Evolutionary conservation across 768 basidiomycete species (phyloP).

Genomic region (Rhodosporidiobolus sp.): DNA sequence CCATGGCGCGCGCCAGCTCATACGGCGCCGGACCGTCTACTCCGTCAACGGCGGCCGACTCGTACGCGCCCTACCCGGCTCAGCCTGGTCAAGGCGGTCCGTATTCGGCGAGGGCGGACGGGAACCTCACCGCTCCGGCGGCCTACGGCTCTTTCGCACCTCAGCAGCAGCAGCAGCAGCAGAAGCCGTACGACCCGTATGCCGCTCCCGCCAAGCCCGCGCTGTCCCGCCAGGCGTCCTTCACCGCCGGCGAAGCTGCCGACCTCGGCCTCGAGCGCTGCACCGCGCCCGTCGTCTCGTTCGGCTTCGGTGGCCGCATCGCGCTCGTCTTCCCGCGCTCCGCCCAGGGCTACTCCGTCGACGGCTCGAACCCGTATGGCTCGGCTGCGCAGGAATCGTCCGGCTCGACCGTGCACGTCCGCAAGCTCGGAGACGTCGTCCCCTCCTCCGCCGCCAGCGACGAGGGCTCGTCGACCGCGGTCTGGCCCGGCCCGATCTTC

Average conservation of each 20-base stretch:
- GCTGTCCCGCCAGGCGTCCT: background rate
- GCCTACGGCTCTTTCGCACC: background rate
- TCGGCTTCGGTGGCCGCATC: slow-evolving; percentile 90
- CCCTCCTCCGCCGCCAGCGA: slow-evolving; percentile 57
- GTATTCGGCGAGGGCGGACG: slow-evolving; percentile 5
- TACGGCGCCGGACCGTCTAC: slow-evolving; percentile 3
- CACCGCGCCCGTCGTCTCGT: slow-evolving; percentile 66
- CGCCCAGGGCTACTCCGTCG: slow-evolving; percentile 49
- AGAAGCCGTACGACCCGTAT: slow-evolving; percentile 21
- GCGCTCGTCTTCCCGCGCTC: slow-evolving; percentile 70
- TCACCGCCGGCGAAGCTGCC: background rate
- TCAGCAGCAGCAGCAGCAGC: slow-evolving; percentile 5
- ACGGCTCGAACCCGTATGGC: slow-evolving; percentile 69
- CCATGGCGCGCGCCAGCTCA: slow-evolving; percentile 11
- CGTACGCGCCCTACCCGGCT: slow-evolving; percentile 15
- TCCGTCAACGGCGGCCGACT: background rate
- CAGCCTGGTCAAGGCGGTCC: background rate
- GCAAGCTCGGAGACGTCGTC: slow-evolving; percentile 65
- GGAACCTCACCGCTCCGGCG: slow-evolving; percentile 14
- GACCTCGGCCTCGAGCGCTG: slow-evolving; percentile 38
- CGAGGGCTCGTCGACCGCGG: slow-evolving; percentile 54
- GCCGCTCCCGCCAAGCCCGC: background rate
- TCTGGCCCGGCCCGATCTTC: slow-evolving; percentile 84
- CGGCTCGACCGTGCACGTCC: slow-evolving; percentile 58
- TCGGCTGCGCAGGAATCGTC: slow-evolving; percentile 56